These are phyloP conservation scores for Aspergillus avenaceus DNA, from an alignment of 495 filamentous ascomycete genomes.

Conservation along the genomic window DNA sequence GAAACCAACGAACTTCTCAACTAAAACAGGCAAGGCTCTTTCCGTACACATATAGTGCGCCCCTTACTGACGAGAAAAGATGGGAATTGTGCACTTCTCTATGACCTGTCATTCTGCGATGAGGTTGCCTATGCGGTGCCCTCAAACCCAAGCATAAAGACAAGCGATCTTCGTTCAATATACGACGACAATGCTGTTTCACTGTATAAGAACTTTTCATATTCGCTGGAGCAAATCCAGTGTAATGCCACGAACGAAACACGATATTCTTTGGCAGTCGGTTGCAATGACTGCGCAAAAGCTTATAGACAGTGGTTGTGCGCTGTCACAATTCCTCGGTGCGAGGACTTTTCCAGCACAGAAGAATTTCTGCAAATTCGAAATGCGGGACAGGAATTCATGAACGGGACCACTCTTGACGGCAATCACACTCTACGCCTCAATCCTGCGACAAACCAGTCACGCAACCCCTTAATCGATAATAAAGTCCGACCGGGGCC, in stretches of 20 bases:
- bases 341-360: conserved; percentile 68
- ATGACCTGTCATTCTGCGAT: conserved; percentile 77
- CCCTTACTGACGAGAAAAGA: conserved; percentile 33
- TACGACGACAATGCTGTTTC: conserved; percentile 63
- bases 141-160: conserved; percentile 53
- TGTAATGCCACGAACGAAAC: conserved; percentile 69
- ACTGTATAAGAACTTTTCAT: conserved; percentile 71
- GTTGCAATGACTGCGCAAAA: conserved; percentile 67
- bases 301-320: conserved; percentile 96
- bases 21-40: conserved; percentile 63
- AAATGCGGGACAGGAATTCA: conserved; percentile 62
- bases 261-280: conserved; percentile 75
- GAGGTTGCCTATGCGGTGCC: conserved; percentile 90
- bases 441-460: conserved; percentile 37
- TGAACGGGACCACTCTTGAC: conserved; percentile 56
- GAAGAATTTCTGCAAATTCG: conserved; percentile 59
- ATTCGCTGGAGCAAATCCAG: conserved; percentile 76
- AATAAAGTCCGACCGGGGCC: conserved; percentile 69
- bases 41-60: conserved; percentile 14
- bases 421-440: conserved; percentile 29
- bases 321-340: conserved; percentile 85
- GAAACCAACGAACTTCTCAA: conserved; percentile 60
- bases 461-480: conserved; percentile 72
- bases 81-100: conserved; percentile 78
- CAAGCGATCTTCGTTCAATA: conserved; percentile 50